Conservation (phyloP, 306 rosid species). For the Malus domestica region DNA sequence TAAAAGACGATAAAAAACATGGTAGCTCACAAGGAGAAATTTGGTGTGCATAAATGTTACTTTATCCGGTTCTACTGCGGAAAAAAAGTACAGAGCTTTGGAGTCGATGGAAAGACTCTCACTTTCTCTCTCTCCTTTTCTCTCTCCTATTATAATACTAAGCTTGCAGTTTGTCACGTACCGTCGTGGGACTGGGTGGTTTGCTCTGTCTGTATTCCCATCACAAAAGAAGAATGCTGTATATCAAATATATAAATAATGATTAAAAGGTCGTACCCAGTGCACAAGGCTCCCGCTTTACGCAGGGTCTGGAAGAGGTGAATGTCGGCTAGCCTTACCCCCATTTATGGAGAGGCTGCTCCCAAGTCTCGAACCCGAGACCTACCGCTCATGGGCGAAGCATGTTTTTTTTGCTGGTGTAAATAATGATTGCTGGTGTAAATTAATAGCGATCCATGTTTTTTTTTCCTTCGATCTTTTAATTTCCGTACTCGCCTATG, state of each 20-base stretch:
- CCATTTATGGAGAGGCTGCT: too few relatives aligned
- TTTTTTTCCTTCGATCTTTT: not conserved
- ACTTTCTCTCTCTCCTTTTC: not conserved
- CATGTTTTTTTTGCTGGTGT: too few relatives aligned
- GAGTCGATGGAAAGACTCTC: not conserved
- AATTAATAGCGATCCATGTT: not conserved
- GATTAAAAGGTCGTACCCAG: too few relatives aligned
- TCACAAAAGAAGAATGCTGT: not conserved
- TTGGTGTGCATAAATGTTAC: not conserved
- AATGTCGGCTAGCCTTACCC: too few relatives aligned
- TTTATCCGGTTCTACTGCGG: too few relatives aligned
- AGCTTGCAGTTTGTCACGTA: not conserved
- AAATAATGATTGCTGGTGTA: not conserved
- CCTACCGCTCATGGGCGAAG: too few relatives aligned
- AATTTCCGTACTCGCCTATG: not conserved
- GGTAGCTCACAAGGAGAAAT: not conserved
- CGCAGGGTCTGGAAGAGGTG: too few relatives aligned
- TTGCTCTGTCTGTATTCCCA: not conserved
- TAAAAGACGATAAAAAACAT: too few relatives aligned
- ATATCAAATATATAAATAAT: not conserved
- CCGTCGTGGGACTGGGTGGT: not conserved
- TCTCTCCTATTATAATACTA: not conserved
- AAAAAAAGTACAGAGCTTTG: not conserved
- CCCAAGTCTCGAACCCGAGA: too few relatives aligned
- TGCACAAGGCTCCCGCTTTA: too few relatives aligned